Base-by-base conservation (phyloP, 2,329 filamentous ascomycete species). In the Cercospora sp. region DNA sequence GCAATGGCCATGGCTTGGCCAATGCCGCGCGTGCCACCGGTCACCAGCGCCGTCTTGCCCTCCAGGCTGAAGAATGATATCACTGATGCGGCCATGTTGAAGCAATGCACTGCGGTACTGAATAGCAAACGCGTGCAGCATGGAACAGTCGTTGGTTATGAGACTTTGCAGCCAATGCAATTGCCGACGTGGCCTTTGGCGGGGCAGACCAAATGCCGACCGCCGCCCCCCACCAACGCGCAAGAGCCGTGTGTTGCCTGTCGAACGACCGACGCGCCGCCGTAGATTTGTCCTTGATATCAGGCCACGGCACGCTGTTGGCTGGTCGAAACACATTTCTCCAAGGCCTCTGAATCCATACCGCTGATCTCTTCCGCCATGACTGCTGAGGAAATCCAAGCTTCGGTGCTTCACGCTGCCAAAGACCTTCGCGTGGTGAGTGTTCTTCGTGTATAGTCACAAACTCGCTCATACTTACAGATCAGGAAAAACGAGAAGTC, bases 391-490 rank as follows among this genome's bases (percentile, higher is more conserved):
- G 78, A 79, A 76, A 83, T 82, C 75, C 82, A 77, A 77, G 81
- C 77, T 60, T 87, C 79, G n/a, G 86, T 89, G 65, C 82, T 89
- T 9, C 86, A 89, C 73, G 87, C 86, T 63, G 83, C 86, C 30
- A 87, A 87, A 78, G 87, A 89, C 73, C 80, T 89, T 64, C 82
- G 85, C 72, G 81, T 88, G 61, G 87, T 88, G 81, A 71, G 81
- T 45, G 5, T 21, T 1, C 18, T 26, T n/a, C 45, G 18, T 34
- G 24, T 28, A 10, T 12, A 45, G 26, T 24, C 4, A 32, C 9
- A 24, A 3, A 34, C 53, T 61, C 21, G 45, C 57, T 55, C 59
- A 40, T 16, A 26, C 63, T 62, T 12, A 63, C 40, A 9, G 24
- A 51, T 24, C 73, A 89, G 87, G 87, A 88, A 83, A 78, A 80